phyloP scores from a whole-genome alignment of 1,284 basidiomycete genomes.

The Trichosporon sp. region DNA sequence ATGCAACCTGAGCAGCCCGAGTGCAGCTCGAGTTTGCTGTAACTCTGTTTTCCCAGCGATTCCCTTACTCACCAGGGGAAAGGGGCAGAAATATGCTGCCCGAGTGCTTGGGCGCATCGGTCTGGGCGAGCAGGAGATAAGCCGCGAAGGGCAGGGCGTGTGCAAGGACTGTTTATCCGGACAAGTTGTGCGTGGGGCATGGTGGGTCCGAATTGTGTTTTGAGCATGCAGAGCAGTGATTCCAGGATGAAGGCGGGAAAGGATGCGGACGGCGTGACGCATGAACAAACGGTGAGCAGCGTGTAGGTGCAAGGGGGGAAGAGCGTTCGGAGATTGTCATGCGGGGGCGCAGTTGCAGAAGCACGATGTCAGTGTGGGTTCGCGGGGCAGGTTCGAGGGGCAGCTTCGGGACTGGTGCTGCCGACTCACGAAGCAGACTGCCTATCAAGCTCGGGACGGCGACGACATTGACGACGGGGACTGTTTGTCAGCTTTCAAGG shows the following conservation, averaged over 20 bases:
- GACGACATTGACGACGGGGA: conserved; percentile 33
- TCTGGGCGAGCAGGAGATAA: conserved; percentile 40
- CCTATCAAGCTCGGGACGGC: conserved; percentile 32
- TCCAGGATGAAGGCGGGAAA: too few species aligned
- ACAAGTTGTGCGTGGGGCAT: not conserved
- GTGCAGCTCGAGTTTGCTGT: not conserved
- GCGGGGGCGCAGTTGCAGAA: not conserved
- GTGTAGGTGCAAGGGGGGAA: not conserved
- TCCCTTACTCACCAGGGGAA: conserved; percentile 35
- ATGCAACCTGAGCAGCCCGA: too few species aligned
- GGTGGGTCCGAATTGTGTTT: not conserved
- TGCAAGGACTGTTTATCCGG: conserved; percentile 32
- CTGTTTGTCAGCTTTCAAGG: conserved; percentile 27
- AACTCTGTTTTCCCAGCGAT: not conserved
- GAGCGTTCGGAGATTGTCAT: conserved; percentile 15
- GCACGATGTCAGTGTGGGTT: conserved; percentile 4
- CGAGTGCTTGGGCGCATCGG: conserved; percentile 34
- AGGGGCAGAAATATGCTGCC: conserved; percentile 37
- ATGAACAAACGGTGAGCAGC: not conserved
- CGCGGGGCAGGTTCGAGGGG: too few species aligned
- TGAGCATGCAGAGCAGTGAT: not conserved
- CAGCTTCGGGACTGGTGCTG: not conserved
- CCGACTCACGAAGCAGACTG: conserved; percentile 26
- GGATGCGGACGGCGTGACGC: not conserved
- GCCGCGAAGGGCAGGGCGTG: conserved; percentile 37